phyloP scores from a whole-genome alignment of 495 filamentous ascomycete species.

The Apiosordaria backusii region DNA sequence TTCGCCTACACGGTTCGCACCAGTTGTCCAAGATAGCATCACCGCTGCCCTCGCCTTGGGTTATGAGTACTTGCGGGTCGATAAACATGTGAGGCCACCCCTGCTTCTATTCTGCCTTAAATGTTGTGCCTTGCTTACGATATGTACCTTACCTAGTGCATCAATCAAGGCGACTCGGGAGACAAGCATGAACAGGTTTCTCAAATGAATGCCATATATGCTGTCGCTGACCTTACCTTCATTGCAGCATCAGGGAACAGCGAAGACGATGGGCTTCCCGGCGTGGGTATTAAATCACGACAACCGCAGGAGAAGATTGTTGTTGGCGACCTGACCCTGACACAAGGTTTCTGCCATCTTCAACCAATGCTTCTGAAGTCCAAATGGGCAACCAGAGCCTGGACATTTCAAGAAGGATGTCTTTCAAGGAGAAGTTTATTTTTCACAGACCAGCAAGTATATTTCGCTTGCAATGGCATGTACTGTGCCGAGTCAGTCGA shows the following conservation, averaged over 20 bases:
- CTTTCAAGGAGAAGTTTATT: neutral
- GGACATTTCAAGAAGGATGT: neutral
- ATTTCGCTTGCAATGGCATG: neutral
- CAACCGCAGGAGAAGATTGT: neutral
- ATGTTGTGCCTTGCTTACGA: no score
- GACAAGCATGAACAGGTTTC: neutral
- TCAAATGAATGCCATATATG: neutral
- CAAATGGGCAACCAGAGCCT: neutral
- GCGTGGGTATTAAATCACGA: neutral
- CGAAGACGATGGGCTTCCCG: neutral
- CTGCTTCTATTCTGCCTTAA: no score
- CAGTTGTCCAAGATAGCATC: no score
- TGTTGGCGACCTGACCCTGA: neutral
- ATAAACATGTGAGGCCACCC: neutral
- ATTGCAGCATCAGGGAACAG: neutral
- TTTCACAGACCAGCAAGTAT: neutral
- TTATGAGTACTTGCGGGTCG: neutral
- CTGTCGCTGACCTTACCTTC: neutral
- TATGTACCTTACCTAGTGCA: neutral
- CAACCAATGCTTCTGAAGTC: neutral
- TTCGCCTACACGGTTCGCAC: no score
- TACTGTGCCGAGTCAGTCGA: neutral
- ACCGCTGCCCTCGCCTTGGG: no score
- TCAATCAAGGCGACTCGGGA: neutral
- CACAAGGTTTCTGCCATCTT: neutral